Evolutionary conservation across 768 basidiomycete genomes (phyloP), one percentile per base, ranked within the genome.

Genomic region (Agaricus subrufescens): DNA sequence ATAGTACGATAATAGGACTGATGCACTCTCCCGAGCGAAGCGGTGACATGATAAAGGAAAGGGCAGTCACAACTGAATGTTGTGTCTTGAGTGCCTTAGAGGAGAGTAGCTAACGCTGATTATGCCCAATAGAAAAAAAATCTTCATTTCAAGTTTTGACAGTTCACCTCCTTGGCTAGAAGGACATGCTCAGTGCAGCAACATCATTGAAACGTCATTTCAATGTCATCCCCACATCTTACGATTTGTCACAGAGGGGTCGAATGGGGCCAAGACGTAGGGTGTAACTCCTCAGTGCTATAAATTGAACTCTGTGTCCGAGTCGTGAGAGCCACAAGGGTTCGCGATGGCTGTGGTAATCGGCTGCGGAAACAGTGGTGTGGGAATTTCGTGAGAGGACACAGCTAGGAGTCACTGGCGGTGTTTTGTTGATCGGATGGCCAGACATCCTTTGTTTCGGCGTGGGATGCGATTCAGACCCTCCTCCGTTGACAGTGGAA

Each of bases 401-500:
- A 19, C 19, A 25, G 23, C 43, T n/a, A 11, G 43, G 43, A 44
- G 23, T 25, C 23, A 23, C 45, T 26, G 34, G 34, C 23, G 25
- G 25, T 48, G 30, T 9, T 29, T 12, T 3, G 38, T 34, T 50
- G 48, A 50, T 50, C 55, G 55, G 55, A 49, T 42, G 12, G 40
- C 12, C 12, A 42, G n/a, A 39, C 43, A 27, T 44, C 48, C 48
- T 50, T 31, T 50, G 55, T 56, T 43, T 46, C 25, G 49, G 55
- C 48, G 55, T 56, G 55, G 50, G 55, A 56, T 37, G 39, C 4
- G 12, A 15, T 30, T 38, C 34, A 34, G n/a, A 27, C 40, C 34
- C 34, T 39, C 19, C 19, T 56, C 55, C 55, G 55, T 50, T 56
- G 55, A 56, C 55, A 56, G 40, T 56, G 49, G 55, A 56, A 37